Conservation (phyloP, 1,284 basidiomycete species). For the Boletus smithii region DNA sequence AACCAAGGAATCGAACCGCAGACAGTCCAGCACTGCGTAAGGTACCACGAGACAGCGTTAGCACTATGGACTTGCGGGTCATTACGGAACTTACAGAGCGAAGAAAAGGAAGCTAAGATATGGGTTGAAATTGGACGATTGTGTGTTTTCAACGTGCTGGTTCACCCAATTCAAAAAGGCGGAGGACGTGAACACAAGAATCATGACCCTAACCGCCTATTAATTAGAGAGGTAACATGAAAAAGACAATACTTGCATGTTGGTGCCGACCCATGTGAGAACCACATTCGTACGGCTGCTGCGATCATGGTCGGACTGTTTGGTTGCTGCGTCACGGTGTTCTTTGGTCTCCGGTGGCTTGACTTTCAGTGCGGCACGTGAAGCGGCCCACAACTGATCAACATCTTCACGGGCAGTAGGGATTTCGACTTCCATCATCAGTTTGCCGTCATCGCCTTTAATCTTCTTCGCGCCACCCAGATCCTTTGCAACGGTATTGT, state of each 20-base stretch:
- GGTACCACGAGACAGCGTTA: constrained; percentile 5
- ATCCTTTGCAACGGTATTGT: constrained; percentile 82
- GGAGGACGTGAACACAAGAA: constrained; percentile 77
- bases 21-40: constrained; percentile 71
- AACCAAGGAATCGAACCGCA: constrained; percentile 75
- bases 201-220: constrained; percentile 54
- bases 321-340: constrained; percentile 83
- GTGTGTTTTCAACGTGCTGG: constrained; percentile 45
- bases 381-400: constrained; percentile 79
- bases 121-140: constrained; percentile 70
- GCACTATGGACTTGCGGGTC: not conserved
- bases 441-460: constrained; percentile 78
- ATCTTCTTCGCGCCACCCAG: constrained; percentile 86
- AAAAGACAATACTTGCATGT: constrained; percentile 54
- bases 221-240: constrained; percentile 10
- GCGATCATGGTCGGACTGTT: constrained; percentile 82
- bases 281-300: constrained; percentile 84
- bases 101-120: constrained; percentile 83
- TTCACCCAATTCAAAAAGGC: constrained; percentile 68
- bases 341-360: constrained; percentile 70
- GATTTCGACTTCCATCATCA: constrained; percentile 80
- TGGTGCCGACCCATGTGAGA: constrained; percentile 80
- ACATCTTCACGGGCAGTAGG: constrained; percentile 81
- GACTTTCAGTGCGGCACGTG: constrained; percentile 62
- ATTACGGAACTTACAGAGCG: constrained; percentile 57